Conservation (phyloP, 164 flowering plant species). For the Vitis amurensis region DNA sequence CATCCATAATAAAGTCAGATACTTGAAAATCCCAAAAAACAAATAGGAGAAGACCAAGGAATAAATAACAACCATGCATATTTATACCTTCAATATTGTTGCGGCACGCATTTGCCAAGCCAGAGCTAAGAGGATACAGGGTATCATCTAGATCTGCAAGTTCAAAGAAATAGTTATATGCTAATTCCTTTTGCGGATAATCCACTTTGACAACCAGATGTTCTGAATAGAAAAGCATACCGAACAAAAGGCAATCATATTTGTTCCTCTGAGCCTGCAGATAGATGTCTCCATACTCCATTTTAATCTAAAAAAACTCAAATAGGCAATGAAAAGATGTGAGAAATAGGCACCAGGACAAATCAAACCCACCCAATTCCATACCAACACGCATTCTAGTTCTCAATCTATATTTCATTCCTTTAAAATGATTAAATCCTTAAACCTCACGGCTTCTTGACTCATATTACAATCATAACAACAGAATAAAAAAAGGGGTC, state of each 20-base stretch:
- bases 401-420: constrained; percentile 14
- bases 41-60: neutral
- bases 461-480: constrained; percentile 12
- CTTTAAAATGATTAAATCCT: neutral
- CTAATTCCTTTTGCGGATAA: neutral
- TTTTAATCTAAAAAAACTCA: constrained; percentile 21
- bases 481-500: neutral
- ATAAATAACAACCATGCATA: neutral
- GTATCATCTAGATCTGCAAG: constrained; percentile 66
- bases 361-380: constrained; percentile 5
- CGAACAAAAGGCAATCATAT: constrained; percentile 60
- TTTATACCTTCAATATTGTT: constrained; percentile 53
- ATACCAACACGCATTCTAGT: constrained; percentile 1
- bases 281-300: constrained; percentile 47
- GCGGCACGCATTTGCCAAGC: constrained; percentile 35
- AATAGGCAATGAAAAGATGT: constrained; percentile 13
- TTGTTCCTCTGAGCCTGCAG: constrained; percentile 37
- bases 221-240: constrained; percentile 21
- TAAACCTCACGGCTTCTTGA: constrained; percentile 4
- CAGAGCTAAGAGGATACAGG: constrained; percentile 56
- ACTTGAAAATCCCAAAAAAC: neutral
- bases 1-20: neutral
- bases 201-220: neutral
- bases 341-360: constrained; percentile 1
- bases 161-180: neutral